Evolutionary conservation across 2,329 filamentous ascomycete genomes (phyloP), one percentile per base, ranked within the genome.

Genomic region (Magnaporthiopsis incrustans): DNA sequence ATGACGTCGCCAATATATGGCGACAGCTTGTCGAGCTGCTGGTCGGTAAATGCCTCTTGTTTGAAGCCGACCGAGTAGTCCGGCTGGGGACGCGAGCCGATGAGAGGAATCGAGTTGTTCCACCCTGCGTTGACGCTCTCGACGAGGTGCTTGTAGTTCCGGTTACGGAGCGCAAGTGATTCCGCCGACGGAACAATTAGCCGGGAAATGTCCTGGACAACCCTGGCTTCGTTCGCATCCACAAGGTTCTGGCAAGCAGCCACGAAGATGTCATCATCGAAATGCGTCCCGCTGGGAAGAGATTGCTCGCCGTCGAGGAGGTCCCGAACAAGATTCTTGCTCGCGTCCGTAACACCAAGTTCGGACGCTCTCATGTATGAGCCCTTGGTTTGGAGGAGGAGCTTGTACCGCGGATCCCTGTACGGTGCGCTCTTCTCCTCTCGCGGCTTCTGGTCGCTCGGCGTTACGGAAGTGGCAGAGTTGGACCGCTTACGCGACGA

Each of bases 81-180:
- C 2, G 78, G 78, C 68, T 81, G 77, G 12, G 76, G 78, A 62
- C 72, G 73, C 60, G 73, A 66, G 1, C 69, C 69, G 35, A 66
- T 71, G 0, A 81, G 56, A 8, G 77, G 72, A 50, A 78, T 71
- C 6, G 73, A 73, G 66, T 75, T 76, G 63, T 73, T 74, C 78
- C 77, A 81, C 64, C 71, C 71, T 70, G 79, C 72, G 66, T 80
- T 78, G 38, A 77, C 71, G 65, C 74, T 78, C 67, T 81, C 76
- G 33, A 70, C 69, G 8, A 79, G 71, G 64, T 75, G 60, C 12
- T 61, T 70, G 33, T 35, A 35, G 33, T 8, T 8, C 3, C 11
- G 10, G 68, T 68, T 35, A 25, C 71, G 69, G 58, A 65, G 11
- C 11, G 68, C 69, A 11, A 81, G 69, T 53, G 26, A 68, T 63